phyloP scores from a whole-genome alignment of 1,284 basidiomycete genomes.

The Mycena citricolor region DNA sequence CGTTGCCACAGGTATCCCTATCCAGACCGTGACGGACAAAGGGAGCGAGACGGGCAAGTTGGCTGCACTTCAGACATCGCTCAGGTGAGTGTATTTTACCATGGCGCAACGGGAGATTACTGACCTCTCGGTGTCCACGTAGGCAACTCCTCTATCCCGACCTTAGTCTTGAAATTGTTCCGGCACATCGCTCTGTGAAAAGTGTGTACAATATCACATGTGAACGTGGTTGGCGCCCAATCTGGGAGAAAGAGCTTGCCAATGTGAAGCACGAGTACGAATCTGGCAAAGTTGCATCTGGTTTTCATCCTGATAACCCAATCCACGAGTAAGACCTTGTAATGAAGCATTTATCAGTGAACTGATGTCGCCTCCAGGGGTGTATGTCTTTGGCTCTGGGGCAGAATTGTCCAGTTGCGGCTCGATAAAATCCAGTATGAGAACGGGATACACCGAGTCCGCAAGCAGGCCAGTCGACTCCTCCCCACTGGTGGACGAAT shows the following conservation, averaged over 20 bases:
- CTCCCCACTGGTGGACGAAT: conserved; percentile 25
- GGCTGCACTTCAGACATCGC: conserved; percentile 23
- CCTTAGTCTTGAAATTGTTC: conserved; percentile 18
- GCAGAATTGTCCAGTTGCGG: conserved; percentile 23
- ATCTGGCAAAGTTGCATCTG: conserved; percentile 22
- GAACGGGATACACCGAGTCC: conserved; percentile 23
- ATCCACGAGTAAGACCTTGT: conserved; percentile 24
- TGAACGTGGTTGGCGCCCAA: conserved; percentile 28
- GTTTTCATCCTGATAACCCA: conserved; percentile 23
- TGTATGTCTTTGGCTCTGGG: conserved; percentile 29
- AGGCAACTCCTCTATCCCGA: conserved; percentile 15
- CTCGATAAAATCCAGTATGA: conserved; percentile 24
- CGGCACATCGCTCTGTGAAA: conserved; percentile 26
- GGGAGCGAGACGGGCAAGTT: conserved; percentile 19
- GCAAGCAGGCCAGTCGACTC: conserved; percentile 25
- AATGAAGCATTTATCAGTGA: too few relatives aligned
- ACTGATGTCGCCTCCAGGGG: conserved; percentile 22
- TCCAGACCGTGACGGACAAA: conserved; percentile 25
- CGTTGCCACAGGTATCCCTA: conserved; percentile 24
- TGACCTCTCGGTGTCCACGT: too few relatives aligned
- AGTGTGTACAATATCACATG: conserved; percentile 30
- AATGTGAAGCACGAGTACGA: conserved; percentile 27
- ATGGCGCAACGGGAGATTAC: too few relatives aligned
- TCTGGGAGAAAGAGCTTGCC: conserved; percentile 28
- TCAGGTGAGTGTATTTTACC: conserved; percentile 22